Conservation (phyloP, 2,329 filamentous ascomycete species). For the Microdochium paspali region DNA sequence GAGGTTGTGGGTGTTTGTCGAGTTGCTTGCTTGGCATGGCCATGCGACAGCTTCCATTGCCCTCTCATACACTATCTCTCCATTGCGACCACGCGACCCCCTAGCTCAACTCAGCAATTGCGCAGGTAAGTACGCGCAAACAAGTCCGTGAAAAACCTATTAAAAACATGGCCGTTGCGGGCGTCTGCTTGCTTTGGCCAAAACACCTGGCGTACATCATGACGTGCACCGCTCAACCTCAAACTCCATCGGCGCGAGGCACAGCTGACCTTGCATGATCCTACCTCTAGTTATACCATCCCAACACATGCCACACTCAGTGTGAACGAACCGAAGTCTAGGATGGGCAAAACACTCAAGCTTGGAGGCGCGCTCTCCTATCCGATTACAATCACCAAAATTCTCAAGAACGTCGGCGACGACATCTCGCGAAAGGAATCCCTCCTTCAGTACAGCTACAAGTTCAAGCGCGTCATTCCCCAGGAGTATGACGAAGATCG, state of each 20-base stretch:
- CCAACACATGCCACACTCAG: not conserved
- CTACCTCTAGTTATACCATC: too few relatives aligned
- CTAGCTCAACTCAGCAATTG: not conserved
- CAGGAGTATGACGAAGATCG: conserved; percentile 55
- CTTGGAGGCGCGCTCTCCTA: conserved; percentile 67
- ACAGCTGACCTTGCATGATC: too few relatives aligned
- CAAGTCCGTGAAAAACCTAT: too few relatives aligned
- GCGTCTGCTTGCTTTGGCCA: too few relatives aligned
- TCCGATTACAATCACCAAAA: conserved; percentile 82
- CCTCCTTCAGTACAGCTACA: conserved; percentile 82
- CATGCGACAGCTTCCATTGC: not conserved
- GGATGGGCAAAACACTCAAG: conserved; percentile 36
- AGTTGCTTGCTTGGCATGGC: not conserved
- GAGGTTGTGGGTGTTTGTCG: not conserved
- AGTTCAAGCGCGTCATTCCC: conserved; percentile 58
- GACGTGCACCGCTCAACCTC: too few relatives aligned
- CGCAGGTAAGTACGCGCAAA: not conserved
- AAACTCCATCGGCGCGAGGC: too few relatives aligned
- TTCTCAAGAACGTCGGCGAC: conserved; percentile 70
- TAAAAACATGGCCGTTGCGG: too few relatives aligned
- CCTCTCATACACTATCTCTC: not conserved
- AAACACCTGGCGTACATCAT: too few relatives aligned
- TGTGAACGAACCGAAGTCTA: not conserved
- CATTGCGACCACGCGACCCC: not conserved
- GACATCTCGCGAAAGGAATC: conserved; percentile 65